phyloP scores from a whole-genome alignment of 371 early-diverging fungal genomes.

The Mortierella sp. region DNA sequence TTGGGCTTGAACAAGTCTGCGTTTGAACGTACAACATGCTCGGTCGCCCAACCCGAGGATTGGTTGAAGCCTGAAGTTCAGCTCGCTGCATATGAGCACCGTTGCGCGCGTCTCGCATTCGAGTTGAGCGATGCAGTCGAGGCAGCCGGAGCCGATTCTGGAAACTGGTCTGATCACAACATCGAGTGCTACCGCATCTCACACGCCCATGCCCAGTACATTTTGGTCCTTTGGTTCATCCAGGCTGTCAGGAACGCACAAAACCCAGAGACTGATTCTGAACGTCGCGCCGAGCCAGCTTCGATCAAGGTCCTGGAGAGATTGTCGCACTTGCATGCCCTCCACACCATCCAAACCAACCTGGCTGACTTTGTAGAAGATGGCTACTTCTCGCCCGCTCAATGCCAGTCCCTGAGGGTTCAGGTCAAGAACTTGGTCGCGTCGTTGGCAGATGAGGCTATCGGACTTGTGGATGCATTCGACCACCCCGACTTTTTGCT shows the following conservation, averaged over 20 bases:
- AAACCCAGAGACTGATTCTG: conserved; percentile 26
- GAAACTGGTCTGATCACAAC: conserved; percentile 67
- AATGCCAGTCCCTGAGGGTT: conserved; percentile 60
- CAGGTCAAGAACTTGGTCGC: conserved; percentile 63
- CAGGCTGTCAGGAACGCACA: conserved; percentile 58
- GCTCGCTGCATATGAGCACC: conserved; percentile 73
- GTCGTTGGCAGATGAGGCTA: conserved; percentile 75
- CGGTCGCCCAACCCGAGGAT: conserved; percentile 57
- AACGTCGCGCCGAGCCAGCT: conserved; percentile 41
- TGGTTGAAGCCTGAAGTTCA: conserved; percentile 67
- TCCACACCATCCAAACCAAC: conserved; percentile 73
- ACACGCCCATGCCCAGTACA: conserved; percentile 74
- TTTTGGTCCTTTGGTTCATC: conserved; percentile 72
- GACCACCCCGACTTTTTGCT: conserved; percentile 79
- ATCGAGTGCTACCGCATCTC: conserved; percentile 67
- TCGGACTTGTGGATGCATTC: conserved; percentile 81
- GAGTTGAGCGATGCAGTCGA: conserved; percentile 64
- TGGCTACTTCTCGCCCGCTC: conserved; percentile 60
- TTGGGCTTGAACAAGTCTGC: conserved; percentile 54
- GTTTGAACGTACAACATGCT: conserved; percentile 56
- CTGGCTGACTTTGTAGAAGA: conserved; percentile 70
- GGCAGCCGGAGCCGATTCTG: conserved; percentile 67
- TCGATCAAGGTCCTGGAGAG: conserved; percentile 55
- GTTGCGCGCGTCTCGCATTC: conserved; percentile 69
- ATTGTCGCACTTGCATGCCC: conserved; percentile 66